A percentile compares a stretch with the other conserved stretches of the same genome.
These are phyloP conservation scores for Oropetium thomaeum DNA, from an alignment of 176 grass and related monocot species.

Conservation along the genomic window DNA sequence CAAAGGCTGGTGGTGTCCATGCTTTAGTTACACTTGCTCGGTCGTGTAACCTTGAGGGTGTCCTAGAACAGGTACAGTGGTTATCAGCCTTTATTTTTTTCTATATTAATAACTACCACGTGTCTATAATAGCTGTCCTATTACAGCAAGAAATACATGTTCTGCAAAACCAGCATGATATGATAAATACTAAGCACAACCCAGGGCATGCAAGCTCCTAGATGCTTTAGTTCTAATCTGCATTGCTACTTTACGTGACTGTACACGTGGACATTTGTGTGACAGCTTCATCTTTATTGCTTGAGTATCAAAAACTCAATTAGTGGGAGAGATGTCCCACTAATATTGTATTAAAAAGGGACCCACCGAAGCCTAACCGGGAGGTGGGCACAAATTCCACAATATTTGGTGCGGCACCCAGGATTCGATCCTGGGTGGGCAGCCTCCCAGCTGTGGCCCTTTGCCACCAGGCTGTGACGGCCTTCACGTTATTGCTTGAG, in stretches of 20 bases:
- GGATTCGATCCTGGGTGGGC: no score
- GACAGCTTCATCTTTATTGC: conserved; percentile 26
- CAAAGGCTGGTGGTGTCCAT: conserved; percentile 88
- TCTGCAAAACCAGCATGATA: background rate
- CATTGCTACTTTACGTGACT: background rate
- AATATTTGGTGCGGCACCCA: no score
- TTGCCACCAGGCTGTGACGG: no score
- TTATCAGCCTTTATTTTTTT: conserved; percentile 12
- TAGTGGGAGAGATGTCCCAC: no score
- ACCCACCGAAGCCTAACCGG: no score
- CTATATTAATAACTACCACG: background rate
- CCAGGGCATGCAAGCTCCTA: conserved; percentile 6
- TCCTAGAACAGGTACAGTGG: conserved; percentile 84
- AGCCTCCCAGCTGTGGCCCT: no score
- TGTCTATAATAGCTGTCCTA: conserved; percentile 21
- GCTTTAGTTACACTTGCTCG: conserved; percentile 95
- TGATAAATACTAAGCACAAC: conserved; percentile 16
- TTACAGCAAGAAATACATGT: background rate
- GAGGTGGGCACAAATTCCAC: no score
- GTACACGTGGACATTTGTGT: background rate
- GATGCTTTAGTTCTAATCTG: conserved; percentile 5
- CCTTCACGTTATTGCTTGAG: conserved; percentile 24
- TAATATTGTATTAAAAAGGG: no score
- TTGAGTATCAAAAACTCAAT: conserved; percentile 10
- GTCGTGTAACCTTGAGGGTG: conserved; percentile 88